Conservation (phyloP, 2,329 filamentous ascomycete genomes). For the Amauroascus niger region DNA sequence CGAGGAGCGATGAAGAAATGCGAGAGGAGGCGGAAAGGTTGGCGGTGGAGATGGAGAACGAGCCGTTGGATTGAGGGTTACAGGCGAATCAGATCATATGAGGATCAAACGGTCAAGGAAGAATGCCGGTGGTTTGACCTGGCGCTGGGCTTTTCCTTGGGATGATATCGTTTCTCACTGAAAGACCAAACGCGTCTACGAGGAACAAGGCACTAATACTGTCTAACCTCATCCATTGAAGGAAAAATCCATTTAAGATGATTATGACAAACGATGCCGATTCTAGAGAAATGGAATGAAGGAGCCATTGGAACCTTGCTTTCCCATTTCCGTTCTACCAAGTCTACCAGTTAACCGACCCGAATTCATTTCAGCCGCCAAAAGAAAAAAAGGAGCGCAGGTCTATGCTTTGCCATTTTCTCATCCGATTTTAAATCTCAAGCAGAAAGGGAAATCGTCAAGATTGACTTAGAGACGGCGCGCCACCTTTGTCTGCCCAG, state of each 20-base stretch:
- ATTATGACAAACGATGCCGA: neutral
- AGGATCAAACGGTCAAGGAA: neutral
- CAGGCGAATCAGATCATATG: neutral
- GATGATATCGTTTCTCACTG: neutral
- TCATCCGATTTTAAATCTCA: neutral
- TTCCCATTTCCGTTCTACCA: neutral
- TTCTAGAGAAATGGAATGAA: neutral
- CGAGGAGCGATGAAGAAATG: slow-evolving; percentile 68
- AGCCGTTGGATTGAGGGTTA: slow-evolving; percentile 18
- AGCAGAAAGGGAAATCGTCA: neutral
- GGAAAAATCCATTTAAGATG: neutral
- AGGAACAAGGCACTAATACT: neutral
- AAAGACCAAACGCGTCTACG: neutral
- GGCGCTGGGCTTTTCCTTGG: neutral
- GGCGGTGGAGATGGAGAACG: slow-evolving; percentile 44
- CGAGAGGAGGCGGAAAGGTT: slow-evolving; percentile 62
- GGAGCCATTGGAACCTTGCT: neutral
- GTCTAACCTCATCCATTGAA: neutral
- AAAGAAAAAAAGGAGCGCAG: neutral
- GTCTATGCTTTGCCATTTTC: neutral
- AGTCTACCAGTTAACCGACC: neutral
- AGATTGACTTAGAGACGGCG: slow-evolving; percentile 1
- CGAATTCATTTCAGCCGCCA: neutral
- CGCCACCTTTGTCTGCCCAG: slow-evolving; percentile 48
- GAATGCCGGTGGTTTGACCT: neutral